Percentiles rank a stretch among this genome's conserved stretches.
These are phyloP conservation scores for Aureobasidium sp. DNA, from an alignment of 2,329 filamentous ascomycete genomes.

Conservation along the genomic window DNA sequence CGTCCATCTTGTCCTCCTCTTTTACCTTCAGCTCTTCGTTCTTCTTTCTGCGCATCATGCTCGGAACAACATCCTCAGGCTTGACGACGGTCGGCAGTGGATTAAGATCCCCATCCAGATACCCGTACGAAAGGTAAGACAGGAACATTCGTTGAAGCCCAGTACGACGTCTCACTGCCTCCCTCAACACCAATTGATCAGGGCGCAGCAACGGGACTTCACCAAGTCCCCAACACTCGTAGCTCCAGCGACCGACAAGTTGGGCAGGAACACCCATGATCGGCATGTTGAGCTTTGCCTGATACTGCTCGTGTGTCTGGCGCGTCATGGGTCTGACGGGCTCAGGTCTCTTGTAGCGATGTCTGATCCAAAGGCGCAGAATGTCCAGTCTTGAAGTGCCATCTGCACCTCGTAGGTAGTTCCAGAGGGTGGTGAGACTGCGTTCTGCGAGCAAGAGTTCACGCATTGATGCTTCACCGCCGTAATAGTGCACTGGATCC, in stretches of 20 bases:
- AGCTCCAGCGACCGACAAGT: constrained; percentile 45
- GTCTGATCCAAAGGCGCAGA: constrained; percentile 49
- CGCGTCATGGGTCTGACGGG: background rate
- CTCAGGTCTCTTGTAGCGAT: constrained; percentile 38
- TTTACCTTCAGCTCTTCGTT: constrained; percentile 2
- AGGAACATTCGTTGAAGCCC: constrained; percentile 45
- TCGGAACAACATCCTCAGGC: constrained; percentile 35
- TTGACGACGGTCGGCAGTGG: constrained; percentile 40
- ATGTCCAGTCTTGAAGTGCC: constrained; percentile 46
- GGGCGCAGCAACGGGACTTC: constrained; percentile 41
- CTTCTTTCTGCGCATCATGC: constrained; percentile 33
- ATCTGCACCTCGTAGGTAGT: constrained; percentile 50
- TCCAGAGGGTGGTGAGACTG: constrained; percentile 38
- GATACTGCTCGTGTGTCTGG: constrained; percentile 17
- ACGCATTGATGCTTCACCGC: constrained; percentile 39
- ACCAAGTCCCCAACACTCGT: constrained; percentile 28
- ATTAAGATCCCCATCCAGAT: constrained; percentile 44
- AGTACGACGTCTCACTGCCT: constrained; percentile 45
- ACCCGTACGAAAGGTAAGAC: constrained; percentile 55
- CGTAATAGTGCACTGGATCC: constrained; percentile 49
- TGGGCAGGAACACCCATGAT: constrained; percentile 45
- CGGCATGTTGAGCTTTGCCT: constrained; percentile 19
- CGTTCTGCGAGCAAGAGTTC: constrained; percentile 40
- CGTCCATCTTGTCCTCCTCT: background rate
- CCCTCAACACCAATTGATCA: constrained; percentile 51